Percentiles rank a stretch among this genome's conserved stretches.
These are phyloP conservation scores for Crithidia acanthocephali DNA, from an alignment of 208 protist genomes.

Conservation along the genomic window DNA sequence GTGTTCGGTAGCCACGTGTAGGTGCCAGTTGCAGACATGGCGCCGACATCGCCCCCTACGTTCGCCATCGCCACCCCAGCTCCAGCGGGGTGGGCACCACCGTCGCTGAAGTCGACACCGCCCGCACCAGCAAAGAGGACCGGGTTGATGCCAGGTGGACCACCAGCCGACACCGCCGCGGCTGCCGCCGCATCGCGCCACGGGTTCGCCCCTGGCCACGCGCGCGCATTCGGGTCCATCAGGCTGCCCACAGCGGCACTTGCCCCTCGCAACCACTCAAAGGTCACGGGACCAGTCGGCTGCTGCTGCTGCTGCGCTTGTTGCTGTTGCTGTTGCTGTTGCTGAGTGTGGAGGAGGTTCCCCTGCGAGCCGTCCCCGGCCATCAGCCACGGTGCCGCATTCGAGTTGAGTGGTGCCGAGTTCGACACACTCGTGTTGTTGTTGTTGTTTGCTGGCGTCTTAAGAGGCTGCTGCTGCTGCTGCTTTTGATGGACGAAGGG, in stretches of 20 bases:
- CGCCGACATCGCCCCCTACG: neutral
- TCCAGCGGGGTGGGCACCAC: neutral
- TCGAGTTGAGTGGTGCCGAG: conserved; percentile 6
- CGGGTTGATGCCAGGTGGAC: too few species aligned
- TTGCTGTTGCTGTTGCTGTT: neutral
- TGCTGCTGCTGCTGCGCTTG: neutral
- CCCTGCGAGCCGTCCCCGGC: conserved; percentile 13
- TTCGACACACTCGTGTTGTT: neutral
- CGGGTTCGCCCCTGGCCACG: conserved; percentile 18
- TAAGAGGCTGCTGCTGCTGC: neutral
- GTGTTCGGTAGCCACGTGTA: conserved; percentile 32
- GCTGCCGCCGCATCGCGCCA: conserved; percentile 16
- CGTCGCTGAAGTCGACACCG: neutral
- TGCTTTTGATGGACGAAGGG: too few species aligned
- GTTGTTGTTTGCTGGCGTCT: neutral
- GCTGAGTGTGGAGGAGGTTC: neutral
- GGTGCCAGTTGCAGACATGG: neutral
- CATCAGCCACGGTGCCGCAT: conserved; percentile 27
- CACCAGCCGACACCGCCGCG: neutral
- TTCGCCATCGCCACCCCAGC: neutral
- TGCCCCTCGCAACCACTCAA: conserved; percentile 26
- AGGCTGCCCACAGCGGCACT: neutral
- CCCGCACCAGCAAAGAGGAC: conserved; percentile 10
- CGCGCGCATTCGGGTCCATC: conserved; percentile 2
- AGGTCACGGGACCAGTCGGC: neutral